Base-by-base conservation (phyloP, 2,329 filamentous ascomycete genomes). In the Hirsutella rhossiliensis region DNA sequence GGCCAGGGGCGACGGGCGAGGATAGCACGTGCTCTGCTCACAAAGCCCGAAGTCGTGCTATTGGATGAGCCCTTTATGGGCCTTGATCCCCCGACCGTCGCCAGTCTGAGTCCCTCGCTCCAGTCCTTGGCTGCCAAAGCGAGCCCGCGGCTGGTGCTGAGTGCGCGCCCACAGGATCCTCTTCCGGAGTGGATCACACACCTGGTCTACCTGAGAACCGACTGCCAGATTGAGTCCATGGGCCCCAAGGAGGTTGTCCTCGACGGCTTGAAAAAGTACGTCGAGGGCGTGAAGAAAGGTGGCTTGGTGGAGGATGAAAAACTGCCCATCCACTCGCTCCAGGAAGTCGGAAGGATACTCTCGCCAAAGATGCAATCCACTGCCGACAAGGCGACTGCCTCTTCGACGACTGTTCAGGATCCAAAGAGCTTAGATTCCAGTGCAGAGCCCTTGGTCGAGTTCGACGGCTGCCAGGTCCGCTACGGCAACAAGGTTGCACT, bases 61-160 rank as follows among this genome's bases (percentile, higher is more conserved):
- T 70, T 95, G 3, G 92, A 98, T 63, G 90, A 95, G 54, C 90
- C 92, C 1, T 96, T 96, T 57, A 94, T 96, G 85, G 90, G 92
- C 0, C 70, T 98, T 15, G 92, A 97, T 61, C 92, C 90, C 13
- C 82, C 81, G 6, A 94, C 88, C 0, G 76, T 86, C 12, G 71
- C 75, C 12, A 75, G 76, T 2, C 66, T 97, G 52, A 90, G 84
- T 36, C 71, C 73, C 0, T 68, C 97, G 40, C 67, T 96, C 19
- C 67, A 78, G 50, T 71, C 71, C 0, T 65, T 96, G 45, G 84
- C 87, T 0, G 71, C 76, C 46, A 73, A 72, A 41, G 75, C 75
- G 13, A 72, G 69, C 7, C 89, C 88, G 0, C 73, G 87, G 29
- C 67, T 97, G 20, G 69, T 97, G 2, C 64, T 97, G 32, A 83